Base-by-base conservation (phyloP, 192 early-diverging fungal species). In the Piromyces finnis region DNA sequence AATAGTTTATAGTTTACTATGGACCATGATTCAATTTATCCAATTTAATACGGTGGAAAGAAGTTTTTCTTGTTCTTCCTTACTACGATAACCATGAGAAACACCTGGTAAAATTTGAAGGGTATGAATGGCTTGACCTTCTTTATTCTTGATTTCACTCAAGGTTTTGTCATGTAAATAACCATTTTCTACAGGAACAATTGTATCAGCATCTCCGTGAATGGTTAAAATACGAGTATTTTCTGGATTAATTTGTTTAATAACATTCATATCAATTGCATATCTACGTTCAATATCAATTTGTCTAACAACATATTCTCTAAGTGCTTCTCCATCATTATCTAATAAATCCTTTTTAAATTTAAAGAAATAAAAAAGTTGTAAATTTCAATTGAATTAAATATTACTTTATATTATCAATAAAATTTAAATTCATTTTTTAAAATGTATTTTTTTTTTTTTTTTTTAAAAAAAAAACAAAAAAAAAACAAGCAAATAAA, bases 121-220 rank as follows among this genome's bases (percentile, higher is more conserved):
- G 18, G 41, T 51, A 51, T 51, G 41, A 51, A 51, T 51, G 1
- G 41, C 17, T 51, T 51, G 41, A 22, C 22, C 13, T 51, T 51
- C 6, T 51, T 51, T 51, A 51, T 22, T 51, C 22, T 6, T 17
- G 41, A 51, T 51, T n/a, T n/a, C n/a, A n/a, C n/a, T n/a, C n/a
- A 51, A 51, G 22, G 18, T 1, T 51, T 83, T 68, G 78, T 88
- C 83, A 80, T 87, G 88, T 28, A 82, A 83, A 78, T 83, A 86
- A 29, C 84, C 85, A 80, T 87, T 87, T 12, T 84, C 41, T 30
- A 83, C 85, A 0, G 90, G 88, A 28, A 87, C 87, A 6, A 86
- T 81, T 6, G 82, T 78, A 81, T 91, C 90, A 5, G 79, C 79
- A n/a, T 78, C 82, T 9, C 90, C 90, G 78, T 85, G 86, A 2